phyloP scores from a whole-genome alignment of 2,329 filamentous ascomycete genomes.

The Sporothrix variecibatus region DNA sequence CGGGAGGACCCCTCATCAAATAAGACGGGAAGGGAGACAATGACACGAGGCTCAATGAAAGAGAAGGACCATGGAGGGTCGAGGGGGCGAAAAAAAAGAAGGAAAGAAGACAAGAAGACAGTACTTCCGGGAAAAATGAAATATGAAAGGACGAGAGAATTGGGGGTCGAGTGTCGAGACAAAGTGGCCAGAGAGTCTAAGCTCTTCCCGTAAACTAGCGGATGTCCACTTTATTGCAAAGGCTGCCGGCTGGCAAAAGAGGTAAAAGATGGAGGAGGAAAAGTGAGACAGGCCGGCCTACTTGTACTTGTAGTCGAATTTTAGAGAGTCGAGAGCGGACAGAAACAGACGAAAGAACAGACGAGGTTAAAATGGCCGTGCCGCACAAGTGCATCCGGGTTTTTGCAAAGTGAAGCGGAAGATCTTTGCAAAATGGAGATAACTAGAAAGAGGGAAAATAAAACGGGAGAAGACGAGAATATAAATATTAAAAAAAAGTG shows the following conservation, averaged over 20 bases:
- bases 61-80: background rate
- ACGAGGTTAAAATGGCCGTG: background rate
- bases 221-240: slow-evolving; percentile 19
- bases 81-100: background rate
- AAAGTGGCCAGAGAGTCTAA: background rate
- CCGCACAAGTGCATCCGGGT: background rate
- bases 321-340: background rate
- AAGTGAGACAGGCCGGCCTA: background rate
- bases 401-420: slow-evolving; percentile 2
- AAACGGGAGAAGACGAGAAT: background rate
- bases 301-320: background rate
- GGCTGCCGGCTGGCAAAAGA: slow-evolving; percentile 21
- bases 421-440: background rate
- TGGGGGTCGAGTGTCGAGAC: background rate
- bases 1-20: background rate
- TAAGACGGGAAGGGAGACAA: background rate
- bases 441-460: background rate
- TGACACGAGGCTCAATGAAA: background rate
- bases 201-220: background rate
- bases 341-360: background rate
- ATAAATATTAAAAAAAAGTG: background rate
- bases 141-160: background rate
- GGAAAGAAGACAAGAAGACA: no score
- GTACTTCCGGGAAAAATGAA: background rate
- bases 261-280: no score